Evolutionary conservation across 495 filamentous ascomycete species (phyloP), one percentile per base, ranked within the genome.

Genomic region (Podospora tetraspora): DNA sequence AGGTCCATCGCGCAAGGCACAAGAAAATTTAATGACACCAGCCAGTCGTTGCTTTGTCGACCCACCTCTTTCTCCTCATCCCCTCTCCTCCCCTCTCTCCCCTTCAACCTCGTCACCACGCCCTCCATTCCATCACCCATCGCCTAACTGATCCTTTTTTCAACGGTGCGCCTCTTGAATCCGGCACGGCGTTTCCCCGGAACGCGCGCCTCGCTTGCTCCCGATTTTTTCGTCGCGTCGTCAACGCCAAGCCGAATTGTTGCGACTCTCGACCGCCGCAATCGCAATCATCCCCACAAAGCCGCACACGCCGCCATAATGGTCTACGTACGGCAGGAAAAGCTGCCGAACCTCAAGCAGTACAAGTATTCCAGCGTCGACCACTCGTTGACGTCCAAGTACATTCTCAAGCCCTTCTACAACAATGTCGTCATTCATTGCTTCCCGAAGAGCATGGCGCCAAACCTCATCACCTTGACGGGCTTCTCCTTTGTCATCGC

Each of bases 331-430:
- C 92, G 94, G 64, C 91, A 96, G 79, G 88, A 94, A 73, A 87
- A 91, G 77, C 88, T 99, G 68, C 89, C 88, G n/a, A 92, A 92
- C 73, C 83, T 99, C 52, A 88, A 89, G 79, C 83, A 90, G 74
- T 99, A 99, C 85, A 92, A 94, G 77, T 99, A 99, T 84, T 91
- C 90, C 22, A 87, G 87, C 57, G 89, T 97, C 72, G 95, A 99
- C 80, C 91, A 91, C 79, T 96, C 92, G 63, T 82, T 97, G 64
- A 81, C 92, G 57, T 98, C 96, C 72, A 87, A 86, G 69, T 97
- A 96, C 79, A 84, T 97, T 68, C 83, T 99, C 70, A 98, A 99
- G 84, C 95, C 95, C 23, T 99, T 97, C 80, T 99, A 98, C 83
- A 97, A 87, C 79, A 90, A 96, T 80, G 83, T 92, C 70, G 96